Base-by-base conservation (phyloP, 1,284 basidiomycete genomes). In the Anthracocystis setariae region DNA sequence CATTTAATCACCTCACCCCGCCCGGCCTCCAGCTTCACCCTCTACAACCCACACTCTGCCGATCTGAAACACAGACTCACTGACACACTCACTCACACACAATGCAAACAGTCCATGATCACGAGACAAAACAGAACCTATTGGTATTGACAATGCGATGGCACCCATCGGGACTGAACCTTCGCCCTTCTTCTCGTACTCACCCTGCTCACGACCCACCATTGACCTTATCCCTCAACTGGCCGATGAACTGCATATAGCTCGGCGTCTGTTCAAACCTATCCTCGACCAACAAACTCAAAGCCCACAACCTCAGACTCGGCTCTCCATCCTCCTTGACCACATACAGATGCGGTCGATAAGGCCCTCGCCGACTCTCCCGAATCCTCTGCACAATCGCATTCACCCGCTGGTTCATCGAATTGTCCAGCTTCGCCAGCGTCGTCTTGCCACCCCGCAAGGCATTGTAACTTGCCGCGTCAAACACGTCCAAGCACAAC, bases 301-400 rank as follows among this genome's bases (percentile, higher is more conserved):
- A 87, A 0, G 95, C 96, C 94, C 94, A 98, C 73, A 93, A 88
- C 62, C 94, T 87, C 81, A 98, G 86, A 24, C 73, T 75, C 46
- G 93, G 92, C 84, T 98, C 96, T 56, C 94, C 95, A 78, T 98
- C 96, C 83, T 96, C 94, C 85, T 98, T 99, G 78, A 98, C 94
- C 42, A 98, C 86, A 82, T 98, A 98, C n/a, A 99, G 85, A 82
- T 96, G 92, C 15, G 93, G 92, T 80, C 91, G 90, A 84, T 98
- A 98, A 4, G 91, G 90, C 9, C 95, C 94, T 39, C 93, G 87
- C 21, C 86, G 79, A 86, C 90, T 88, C 84, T 96, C 93, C 18
- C 94, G 87, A 32, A 92, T 92, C 86, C 97, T 96, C 84, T 92
- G 91, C 52, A 99, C 86, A 75, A 99, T 88, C 1, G 93, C 93